Base-by-base conservation (phyloP, 371 early-diverging fungal genomes). In the Apophysomyces elegans region DNA sequence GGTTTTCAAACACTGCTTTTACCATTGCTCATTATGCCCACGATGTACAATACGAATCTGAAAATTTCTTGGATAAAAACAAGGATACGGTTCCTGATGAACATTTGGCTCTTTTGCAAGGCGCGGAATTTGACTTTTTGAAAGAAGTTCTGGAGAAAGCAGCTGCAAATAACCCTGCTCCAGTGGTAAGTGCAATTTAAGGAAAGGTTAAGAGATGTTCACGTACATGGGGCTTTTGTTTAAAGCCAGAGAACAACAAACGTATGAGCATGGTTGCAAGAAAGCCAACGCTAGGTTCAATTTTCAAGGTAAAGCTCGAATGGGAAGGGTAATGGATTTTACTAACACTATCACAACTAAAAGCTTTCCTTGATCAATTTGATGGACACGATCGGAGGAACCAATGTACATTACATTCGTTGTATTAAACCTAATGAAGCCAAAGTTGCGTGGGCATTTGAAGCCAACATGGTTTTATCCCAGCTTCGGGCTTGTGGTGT, bases 401-500 rank as follows among this genome's bases (percentile, higher is more conserved):
- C 99, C 62, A 91, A 96, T 58, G 94, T 95, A 21, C 95, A 95
- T 70, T 99, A 99, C 74, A 96, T 98, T 67, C 94, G 98, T 61
- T 98, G 98, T 85, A 95, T 98, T 77, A 97, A 97, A 77, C 97
- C 98, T 14, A 98, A 98, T 79, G 94, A 92, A 74, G 90, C 88
- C 46, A 98, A 98, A 79, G 84, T 77, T 2, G 89, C 97, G 13
- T 93, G 93, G 89, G 80, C 72, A 35, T 95, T 99, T 68, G 96
- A 99, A 62, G 88, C 95, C 21, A 88, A 88, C 39, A 91, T 96
- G 89, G 97, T 99, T 11, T 84, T 99, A 5, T 78, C 91, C 18
- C 99, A 99, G 80, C 79, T 99, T 50, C 90, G 96, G 56, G 99
- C 99, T 37, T 99, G 99, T 83, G 99, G 99, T 88, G 99, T 99